phyloP scores from a whole-genome alignment of 768 basidiomycete species.

The Lactarius sp. region DNA sequence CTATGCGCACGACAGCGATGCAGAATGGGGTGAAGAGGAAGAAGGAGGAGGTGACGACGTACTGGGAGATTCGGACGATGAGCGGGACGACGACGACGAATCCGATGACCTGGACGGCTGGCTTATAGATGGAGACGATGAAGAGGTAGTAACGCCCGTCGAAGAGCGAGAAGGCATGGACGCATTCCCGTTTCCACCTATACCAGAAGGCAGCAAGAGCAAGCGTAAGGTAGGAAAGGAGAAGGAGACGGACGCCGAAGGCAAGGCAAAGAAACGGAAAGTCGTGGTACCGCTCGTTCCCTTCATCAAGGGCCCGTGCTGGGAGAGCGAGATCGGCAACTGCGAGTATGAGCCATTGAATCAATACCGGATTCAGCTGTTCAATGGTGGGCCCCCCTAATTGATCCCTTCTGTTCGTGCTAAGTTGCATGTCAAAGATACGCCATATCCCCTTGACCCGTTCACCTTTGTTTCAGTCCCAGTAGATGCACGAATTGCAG shows the following conservation, averaged over 20 bases:
- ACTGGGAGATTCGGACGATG: constrained; percentile 52
- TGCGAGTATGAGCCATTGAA: constrained; percentile 69
- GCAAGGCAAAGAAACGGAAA: constrained; percentile 72
- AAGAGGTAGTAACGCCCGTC: constrained; percentile 39
- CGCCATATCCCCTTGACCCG: constrained; percentile 68
- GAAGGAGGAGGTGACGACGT: constrained; percentile 73
- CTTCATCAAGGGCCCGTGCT: constrained; percentile 76
- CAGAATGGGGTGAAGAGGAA: constrained; percentile 92
- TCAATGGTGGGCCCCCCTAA: constrained; percentile 63
- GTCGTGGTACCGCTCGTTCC: constrained; percentile 75
- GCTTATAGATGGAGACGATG: constrained; percentile 72
- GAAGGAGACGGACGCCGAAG: constrained; percentile 53
- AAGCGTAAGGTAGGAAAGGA: constrained; percentile 51
- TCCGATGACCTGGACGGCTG: constrained; percentile 76
- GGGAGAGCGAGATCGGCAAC: constrained; percentile 64
- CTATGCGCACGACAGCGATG: constrained; percentile 91
- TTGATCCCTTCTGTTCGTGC: neutral
- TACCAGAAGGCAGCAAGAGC: constrained; percentile 46
- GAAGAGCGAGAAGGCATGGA: constrained; percentile 38
- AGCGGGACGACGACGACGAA: constrained; percentile 58
- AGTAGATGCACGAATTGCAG: constrained; percentile 36
- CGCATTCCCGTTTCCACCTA: constrained; percentile 33
- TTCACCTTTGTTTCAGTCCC: constrained; percentile 63
- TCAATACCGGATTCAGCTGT: constrained; percentile 68
- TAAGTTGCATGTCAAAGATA: constrained; percentile 42